These are phyloP conservation scores for Wickerhamiella siamensis DNA, from an alignment of 805 yeast genomes.

Conservation along the genomic window DNA sequence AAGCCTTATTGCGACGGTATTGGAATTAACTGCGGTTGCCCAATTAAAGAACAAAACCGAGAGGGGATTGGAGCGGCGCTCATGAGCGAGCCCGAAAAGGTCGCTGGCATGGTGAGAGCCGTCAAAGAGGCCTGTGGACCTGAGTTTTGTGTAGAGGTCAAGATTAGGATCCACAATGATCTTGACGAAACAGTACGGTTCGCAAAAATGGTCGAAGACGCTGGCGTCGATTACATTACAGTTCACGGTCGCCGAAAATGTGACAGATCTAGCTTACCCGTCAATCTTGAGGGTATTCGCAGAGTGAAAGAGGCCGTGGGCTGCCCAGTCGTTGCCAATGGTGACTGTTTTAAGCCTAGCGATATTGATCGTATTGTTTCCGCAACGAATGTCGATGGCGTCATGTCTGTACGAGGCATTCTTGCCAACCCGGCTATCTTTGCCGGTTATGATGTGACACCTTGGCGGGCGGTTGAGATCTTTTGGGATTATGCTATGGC, in stretches of 20 bases:
- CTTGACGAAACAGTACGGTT: conserved; percentile 56
- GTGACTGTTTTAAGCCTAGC: conserved; percentile 65
- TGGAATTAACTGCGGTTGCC: conserved; percentile 95
- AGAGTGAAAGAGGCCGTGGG: conserved; percentile 38
- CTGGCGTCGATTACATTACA: conserved; percentile 88
- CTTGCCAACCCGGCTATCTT: conserved; percentile 79
- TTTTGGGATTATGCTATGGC: conserved; percentile 67
- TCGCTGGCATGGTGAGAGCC: conserved; percentile 69
- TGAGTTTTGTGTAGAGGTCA: conserved; percentile 68
- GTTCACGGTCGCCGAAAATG: conserved; percentile 84
- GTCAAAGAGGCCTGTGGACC: conserved; percentile 66
- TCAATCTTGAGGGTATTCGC: conserved; percentile 68
- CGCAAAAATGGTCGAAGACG: conserved; percentile 58
- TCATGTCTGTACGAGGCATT: conserved; percentile 90
- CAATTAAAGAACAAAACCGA: conserved; percentile 83
- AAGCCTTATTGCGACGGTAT: conserved; percentile 84
- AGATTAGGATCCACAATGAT: conserved; percentile 76
- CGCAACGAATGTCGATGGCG: conserved; percentile 71
- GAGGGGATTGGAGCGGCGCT: conserved; percentile 97
- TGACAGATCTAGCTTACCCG: conserved; percentile 76
- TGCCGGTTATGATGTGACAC: conserved; percentile 55
- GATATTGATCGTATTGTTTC: conserved; percentile 53
- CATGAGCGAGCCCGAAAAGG: conserved; percentile 68
- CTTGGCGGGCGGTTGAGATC: conserved; percentile 82
- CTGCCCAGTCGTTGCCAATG: conserved; percentile 87